Base-by-base conservation (phyloP, 2,329 filamentous ascomycete species). In the Helicocarpus griseus region DNA sequence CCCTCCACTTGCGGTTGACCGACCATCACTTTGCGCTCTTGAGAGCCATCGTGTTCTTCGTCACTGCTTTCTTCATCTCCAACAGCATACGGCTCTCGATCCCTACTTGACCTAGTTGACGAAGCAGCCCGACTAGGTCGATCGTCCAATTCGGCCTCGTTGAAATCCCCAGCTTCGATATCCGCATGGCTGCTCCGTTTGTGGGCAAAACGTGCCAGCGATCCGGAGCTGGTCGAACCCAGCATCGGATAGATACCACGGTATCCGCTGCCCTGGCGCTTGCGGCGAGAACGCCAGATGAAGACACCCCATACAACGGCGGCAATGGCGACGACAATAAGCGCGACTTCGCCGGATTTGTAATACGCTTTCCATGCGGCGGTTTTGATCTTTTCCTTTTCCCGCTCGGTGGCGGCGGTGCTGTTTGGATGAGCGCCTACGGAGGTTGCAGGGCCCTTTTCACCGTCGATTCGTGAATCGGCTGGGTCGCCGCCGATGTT, bases 361-460 rank as follows among this genome's bases (percentile, higher is more conserved):
- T 85, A 86, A 69, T 96, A 96, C 0, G 90, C 90, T 48, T 84
- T 80, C 87, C 89, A 94, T 61, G 90, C 87, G 17, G 89, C 89
- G 26, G 88, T 81, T 59, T 90, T 81, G n/a, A 95, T 70, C 63
- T 86, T 82, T 63, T 87, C 77, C 57, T 82, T 79, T 62, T 87
- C 81, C 29, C 79, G 79, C 61, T 86, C 77, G 60, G 82, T 80
- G n/a, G 77, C 80, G 13, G 75, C 75, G 24, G 80, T 89, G 56
- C 79, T 82, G 65, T 86, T 86, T 3, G 82, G 79, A 44, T 86
- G 83, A 29, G 80, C 83, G 46, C 87, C 87, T 2, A 93, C 87
- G 17, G 84, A 86, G 1, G 86, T 89, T 59, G 87, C 79, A 5
- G 82, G 82, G 1, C 86, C 81, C 65, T 89, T 89, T 67, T 94